Base-by-base conservation (phyloP, 75 land plant genomes). In the Selaginella tamariscina region DNA sequence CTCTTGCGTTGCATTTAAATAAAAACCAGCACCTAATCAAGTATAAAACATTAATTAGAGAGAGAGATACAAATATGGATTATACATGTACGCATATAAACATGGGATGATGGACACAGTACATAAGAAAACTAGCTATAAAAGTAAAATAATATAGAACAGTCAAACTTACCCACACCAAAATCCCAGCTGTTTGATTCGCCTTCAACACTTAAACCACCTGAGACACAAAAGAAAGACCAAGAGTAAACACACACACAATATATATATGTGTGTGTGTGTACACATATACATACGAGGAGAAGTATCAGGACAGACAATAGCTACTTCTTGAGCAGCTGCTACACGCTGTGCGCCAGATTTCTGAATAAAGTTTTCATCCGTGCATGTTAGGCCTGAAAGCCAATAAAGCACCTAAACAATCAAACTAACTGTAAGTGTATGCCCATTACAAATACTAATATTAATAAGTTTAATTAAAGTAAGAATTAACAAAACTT, bases 131-230 rank as follows among this genome's bases (percentile, higher is more conserved):
- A 73, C 33, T 65, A 54, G 18, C 54, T 26, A 22, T 55, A 26
- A 29, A 63, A 29, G 22, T 9, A 11, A 21, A 1, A 29, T 30
- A 33, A 66, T 27, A 20, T 28, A 29, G 27, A 29, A 21, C 69
- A 31, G 68, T 27, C 18, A 32, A 31, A 9, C 80, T 56, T 78
- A 89, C 98, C 91, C 70, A 85, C 83, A 68, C 98, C 98, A 71
- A 94, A 94, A 69, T 89, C 98, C 98, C 96, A 94, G 71, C 86
- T 94, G 44, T 94, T 90, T 29, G 96, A 77, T 54, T 86, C 98
- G 56, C 98, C 98, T 72, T 94, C 95, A 72, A 94, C 82, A 70
- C 86, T 86, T 44, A 94, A 78, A 20, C 98, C 98, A 75, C 98
- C 95, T 93, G 69, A 71, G 1, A 62, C 55, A 1, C 2, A 69